Evolutionary conservation across 192 early-diverging fungal genomes (phyloP), one percentile per base, ranked within the genome.

Genomic region (Podila clonocystis): DNA sequence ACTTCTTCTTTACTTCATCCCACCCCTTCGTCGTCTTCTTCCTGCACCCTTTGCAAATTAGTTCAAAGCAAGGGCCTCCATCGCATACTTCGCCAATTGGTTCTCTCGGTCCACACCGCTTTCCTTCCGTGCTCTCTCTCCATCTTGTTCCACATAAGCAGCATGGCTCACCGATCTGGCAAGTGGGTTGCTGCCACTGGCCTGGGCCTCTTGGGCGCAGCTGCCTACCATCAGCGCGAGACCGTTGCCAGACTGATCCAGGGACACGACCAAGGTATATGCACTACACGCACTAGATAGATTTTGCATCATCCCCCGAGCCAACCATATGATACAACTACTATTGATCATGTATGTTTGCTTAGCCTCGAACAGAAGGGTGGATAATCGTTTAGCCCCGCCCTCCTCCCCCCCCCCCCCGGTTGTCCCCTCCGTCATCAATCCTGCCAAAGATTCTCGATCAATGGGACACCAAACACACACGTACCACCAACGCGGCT

Each of bases 131-230:
- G 9, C 41, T 20, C n/a, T 30, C 29, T 64, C 63, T 4, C 29
- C 5, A 3, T 59, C 36, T 63, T 63, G 3, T 9, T 19, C 6
- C 13, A 24, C 62, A 19, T 24, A 15, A 50, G 6, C 45, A 22
- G 12, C 41, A 64, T 24, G 63, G 58, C 69, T 30, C 11, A 6
- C 19, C 38, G 58, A 49, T 70, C 68, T 15, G 11, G 6, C 17
- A 62, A 31, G 62, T 70, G 60, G 68, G 45, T 50, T 17, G 68
- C 60, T 5, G 68, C 60, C 29, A 49, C 68, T 50, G 68, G 67
- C 9, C 12, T 50, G 5, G 48, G 31, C 9, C 29, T 70, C 58
- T 2, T 61, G 9, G 48, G 68, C 34, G 49, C 60, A 50, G 61
- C 30, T 62, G 69, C 45, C 28, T 70, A 70, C 45, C 61, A 52